Evolutionary conservation across 257 asterid genomes (phyloP).

Genomic region (Handroanthus guayacan): DNA sequence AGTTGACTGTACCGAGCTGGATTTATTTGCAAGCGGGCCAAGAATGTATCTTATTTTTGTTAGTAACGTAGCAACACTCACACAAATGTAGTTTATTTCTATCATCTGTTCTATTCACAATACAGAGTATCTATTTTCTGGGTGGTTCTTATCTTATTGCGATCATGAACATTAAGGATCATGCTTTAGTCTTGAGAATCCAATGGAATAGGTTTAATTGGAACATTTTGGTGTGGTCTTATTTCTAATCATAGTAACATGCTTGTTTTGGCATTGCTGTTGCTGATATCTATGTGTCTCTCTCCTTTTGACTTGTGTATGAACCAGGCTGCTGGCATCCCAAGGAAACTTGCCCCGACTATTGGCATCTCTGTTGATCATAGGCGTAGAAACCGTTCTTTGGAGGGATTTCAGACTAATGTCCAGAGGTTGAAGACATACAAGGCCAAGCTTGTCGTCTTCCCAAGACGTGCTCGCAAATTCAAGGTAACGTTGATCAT

Average conservation of each 20-base stretch:
- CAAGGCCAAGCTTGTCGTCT: constrained; percentile 80
- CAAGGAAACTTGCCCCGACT: constrained; percentile 78
- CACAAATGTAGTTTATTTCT: not conserved
- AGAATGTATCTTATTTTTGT: not conserved
- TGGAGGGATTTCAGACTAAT: constrained; percentile 77
- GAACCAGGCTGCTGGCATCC: constrained; percentile 74
- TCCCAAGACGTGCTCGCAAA: constrained; percentile 74
- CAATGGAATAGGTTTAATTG: too few relatives aligned
- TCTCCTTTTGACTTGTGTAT: constrained; percentile 1
- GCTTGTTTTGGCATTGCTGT: not conserved
- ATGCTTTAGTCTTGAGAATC: too few relatives aligned
- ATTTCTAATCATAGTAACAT: not conserved
- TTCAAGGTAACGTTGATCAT: constrained; percentile 50
- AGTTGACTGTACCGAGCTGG: not conserved
- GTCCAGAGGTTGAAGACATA: constrained; percentile 76
- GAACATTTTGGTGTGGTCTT: too few relatives aligned
- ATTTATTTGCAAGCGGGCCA: not conserved
- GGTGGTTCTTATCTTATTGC: not conserved
- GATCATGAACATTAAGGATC: not conserved
- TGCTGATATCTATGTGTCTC: not conserved
- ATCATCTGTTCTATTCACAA: not conserved
- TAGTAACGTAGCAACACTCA: not conserved
- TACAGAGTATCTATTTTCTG: not conserved
- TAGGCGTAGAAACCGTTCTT: constrained; percentile 66
- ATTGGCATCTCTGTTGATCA: constrained; percentile 81